Evolutionary conservation across 2,329 filamentous ascomycete species (phyloP), one percentile per base, ranked within the genome.

Genomic region (Thielaviopsis ethacetica): DNA sequence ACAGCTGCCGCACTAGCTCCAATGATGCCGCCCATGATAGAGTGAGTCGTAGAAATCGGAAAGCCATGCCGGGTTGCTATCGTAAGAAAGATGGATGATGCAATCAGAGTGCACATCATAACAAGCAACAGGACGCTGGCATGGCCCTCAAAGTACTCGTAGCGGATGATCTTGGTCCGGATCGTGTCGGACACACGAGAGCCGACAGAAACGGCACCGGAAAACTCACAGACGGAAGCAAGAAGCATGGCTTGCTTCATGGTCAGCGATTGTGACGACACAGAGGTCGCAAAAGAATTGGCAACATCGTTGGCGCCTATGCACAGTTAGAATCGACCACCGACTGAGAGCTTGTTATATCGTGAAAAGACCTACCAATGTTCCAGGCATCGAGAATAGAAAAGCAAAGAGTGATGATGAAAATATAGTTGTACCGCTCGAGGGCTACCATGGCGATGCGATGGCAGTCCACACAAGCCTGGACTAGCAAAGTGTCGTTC

Each of bases 311-410:
- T 76, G 64, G 75, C 75, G 63, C 73, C 73, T 75, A 30, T 1
- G 17, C 21, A 5, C 10, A 6, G 57, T 44, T 19, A 55, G 54
- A 10, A 21, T 26, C 24, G 9, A 26, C 12, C 24, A 17, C 24
- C 24, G 6, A 6, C 6, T 26, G 7, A 38, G n/a, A 7, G 6
- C 12, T n/a, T 34, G 24, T 6, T 24, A 41, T 22, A 12, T 24
- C n/a, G 19, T 15, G 22, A 3, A 3, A 17, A 17, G 54, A 64
- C 69, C 60, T 62, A 73, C 79, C 79, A 63, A 81, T 81, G 67
- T 81, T 81, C 75, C 75, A 82, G 21, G 77, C 77, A 68, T 81
- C 79, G 30, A 82, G 73, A 58, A 79, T 73, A 27, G 79, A 76
- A 67, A 81, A 81, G 58, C 80, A 70, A 22, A 75, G 74, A 62